Evolutionary conservation across 2,329 filamentous ascomycete species (phyloP).

Genomic region (Penicillium sclerotigenum): DNA sequence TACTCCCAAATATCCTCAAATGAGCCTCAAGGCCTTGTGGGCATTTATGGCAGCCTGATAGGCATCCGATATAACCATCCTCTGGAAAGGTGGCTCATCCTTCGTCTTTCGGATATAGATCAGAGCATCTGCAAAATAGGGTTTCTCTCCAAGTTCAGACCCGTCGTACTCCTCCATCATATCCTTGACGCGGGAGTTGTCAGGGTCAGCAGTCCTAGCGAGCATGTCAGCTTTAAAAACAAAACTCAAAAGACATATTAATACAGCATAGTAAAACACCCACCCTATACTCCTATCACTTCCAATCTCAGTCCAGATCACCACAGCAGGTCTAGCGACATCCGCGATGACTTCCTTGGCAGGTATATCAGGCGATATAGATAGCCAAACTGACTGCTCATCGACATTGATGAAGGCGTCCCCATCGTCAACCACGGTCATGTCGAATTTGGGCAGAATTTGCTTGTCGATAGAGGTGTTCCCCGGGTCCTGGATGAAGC

Average conservation of each 20-base stretch:
- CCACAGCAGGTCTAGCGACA: constrained; percentile 34
- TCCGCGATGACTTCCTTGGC: constrained; percentile 42
- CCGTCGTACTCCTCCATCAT: constrained; percentile 22
- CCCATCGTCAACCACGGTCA: constrained; percentile 28
- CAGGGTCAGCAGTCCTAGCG: constrained; percentile 24
- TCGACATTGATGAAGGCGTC: constrained; percentile 40
- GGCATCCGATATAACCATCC: neutral
- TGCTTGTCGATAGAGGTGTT: constrained; percentile 15
- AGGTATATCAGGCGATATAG: constrained; percentile 32
- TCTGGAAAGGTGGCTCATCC: neutral
- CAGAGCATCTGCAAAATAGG: neutral
- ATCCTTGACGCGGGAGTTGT: constrained; percentile 16
- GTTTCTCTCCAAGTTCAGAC: neutral
- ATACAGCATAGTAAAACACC: neutral
- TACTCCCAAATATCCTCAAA: neutral
- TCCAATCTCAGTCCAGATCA: constrained; percentile 27
- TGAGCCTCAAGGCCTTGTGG: too few species aligned
- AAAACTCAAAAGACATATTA: neutral
- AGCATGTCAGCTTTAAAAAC: neutral
- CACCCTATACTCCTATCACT: neutral
- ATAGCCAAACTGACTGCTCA: constrained; percentile 39
- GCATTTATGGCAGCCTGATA: neutral
- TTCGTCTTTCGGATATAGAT: neutral
- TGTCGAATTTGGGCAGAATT: constrained; percentile 17
- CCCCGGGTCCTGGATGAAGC: constrained; percentile 31